Base-by-base conservation (phyloP, 2,329 filamentous ascomycete species). In the Aspergillus clavatus region DNA sequence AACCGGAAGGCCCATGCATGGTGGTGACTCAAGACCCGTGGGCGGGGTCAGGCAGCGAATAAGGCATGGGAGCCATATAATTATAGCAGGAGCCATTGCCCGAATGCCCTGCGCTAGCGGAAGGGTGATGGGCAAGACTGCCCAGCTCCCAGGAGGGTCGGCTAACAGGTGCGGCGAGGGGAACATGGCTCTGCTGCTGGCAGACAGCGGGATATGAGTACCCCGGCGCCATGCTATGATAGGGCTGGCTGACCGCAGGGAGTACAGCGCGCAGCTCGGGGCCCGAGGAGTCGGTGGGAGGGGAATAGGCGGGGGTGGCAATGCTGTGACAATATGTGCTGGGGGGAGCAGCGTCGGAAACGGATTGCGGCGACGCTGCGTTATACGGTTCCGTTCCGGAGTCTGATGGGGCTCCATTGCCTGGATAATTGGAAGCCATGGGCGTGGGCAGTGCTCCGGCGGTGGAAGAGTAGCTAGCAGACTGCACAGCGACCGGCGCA, bases 401-500 rank as follows among this genome's bases (percentile, higher is more conserved):
- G 49, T 78, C 74, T 42, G 74, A 71, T 40, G 68, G 66, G 11
- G 63, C 57, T 44, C 70, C 71, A 48, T 69, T 68, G 48, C 67
- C 67, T 33, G 63, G 52, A 47, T 68, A 70, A 45, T 60, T 66
- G 4, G 68, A 66, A 22, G 54, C 61, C 38, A 68, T 63, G 5
- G 69, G 59, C 4, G 69, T 65, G 5, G 68, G 59, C 23, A 74
- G 61, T 19, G 71, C 63, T 16, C 67, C 62, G 44, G 81, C 81
- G 16, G 81, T 84, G 29, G 82, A 84, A n/a, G 81, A 81, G 62
- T 84, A 84, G 63, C 80, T 84, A 47, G 81, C 82, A 56, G 81
- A 83, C 80, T 83, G 57, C 7, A 16, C 49, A 46, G 42, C 12
- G 10, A 41, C 1, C 40, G 31, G 31, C 8, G 23, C 57, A 43